Conservation (phyloP, 148 eudicot species). For the Cornus kousa region DNA sequence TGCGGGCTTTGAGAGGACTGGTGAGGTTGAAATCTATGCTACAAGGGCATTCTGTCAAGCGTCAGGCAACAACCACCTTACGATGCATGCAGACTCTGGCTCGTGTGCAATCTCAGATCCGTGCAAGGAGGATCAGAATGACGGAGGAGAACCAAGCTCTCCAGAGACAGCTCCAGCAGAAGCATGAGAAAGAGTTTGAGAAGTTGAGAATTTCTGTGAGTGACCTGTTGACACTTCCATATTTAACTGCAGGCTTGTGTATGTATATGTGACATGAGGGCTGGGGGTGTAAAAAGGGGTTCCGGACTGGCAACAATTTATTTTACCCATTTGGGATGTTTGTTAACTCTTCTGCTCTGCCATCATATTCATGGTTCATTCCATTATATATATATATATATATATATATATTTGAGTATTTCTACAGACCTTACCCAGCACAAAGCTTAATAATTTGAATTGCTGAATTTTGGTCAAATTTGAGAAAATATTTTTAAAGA, state of each 20-base stretch:
- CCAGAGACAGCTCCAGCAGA: slow-evolving; percentile 76
- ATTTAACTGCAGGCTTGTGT: background rate
- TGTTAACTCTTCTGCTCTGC: too few species aligned
- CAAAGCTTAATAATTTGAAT: background rate
- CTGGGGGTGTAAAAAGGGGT: background rate
- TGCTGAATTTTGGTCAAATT: background rate
- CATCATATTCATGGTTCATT: background rate
- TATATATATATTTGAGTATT: background rate
- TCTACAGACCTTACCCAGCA: background rate
- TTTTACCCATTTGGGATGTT: background rate
- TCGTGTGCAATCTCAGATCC: slow-evolving; percentile 79
- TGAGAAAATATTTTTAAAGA: background rate
- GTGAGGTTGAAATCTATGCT: slow-evolving; percentile 79
- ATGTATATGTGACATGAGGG: background rate
- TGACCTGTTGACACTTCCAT: background rate
- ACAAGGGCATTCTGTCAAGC: slow-evolving; percentile 83
- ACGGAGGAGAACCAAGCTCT: slow-evolving; percentile 77
- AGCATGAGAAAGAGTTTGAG: slow-evolving; percentile 71
- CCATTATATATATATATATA: background rate
- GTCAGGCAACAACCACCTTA: slow-evolving; percentile 74
- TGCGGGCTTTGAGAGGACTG: slow-evolving; percentile 79
- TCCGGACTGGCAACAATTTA: too few species aligned
- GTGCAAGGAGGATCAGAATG: slow-evolving; percentile 67
- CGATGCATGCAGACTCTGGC: slow-evolving; percentile 86
- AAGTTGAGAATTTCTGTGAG: slow-evolving; percentile 55